Evolutionary conservation across 352 stramenopile genomes (phyloP).

Genomic region (Thalassiosira delicatula): DNA sequence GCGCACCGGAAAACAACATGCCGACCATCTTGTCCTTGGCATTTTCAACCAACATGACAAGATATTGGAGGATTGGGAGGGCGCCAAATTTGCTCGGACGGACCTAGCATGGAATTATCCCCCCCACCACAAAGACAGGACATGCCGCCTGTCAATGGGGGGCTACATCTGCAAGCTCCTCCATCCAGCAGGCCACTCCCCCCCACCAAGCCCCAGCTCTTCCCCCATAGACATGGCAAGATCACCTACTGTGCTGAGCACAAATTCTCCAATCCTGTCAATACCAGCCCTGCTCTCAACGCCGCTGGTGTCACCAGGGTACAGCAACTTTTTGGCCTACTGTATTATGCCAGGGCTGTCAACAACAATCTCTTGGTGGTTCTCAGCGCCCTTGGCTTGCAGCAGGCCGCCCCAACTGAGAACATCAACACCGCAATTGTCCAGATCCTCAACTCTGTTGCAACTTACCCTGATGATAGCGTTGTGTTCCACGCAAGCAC

Average conservation of each 20-base stretch:
- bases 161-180: conserved; percentile 35
- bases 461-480: not conserved
- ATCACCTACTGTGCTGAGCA: not conserved
- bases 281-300: not conserved
- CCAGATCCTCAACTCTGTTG: not conserved
- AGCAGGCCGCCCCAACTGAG: conserved; percentile 8
- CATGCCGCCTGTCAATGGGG: conserved; percentile 35
- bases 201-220: not conserved
- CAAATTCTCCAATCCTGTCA: not conserved
- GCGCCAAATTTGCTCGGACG: not conserved
- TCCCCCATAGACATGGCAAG: not conserved
- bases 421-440: not conserved
- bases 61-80: not conserved
- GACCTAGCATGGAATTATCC: not conserved
- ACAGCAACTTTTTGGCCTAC: conserved; percentile 1
- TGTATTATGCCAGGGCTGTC: conserved; percentile 27
- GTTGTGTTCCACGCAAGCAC: not conserved
- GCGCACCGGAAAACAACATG: not conserved
- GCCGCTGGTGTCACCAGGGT: not conserved
- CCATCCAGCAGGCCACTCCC: conserved; percentile 19
- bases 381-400: conserved; percentile 5
- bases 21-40: not conserved
- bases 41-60: too few relatives aligned
- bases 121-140: not conserved
- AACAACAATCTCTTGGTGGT: conserved; percentile 12